Percentiles rank a stretch among this genome's conserved stretches.
These are phyloP conservation scores for Candida sanyiensis DNA, from an alignment of 805 yeast genomes.

Conservation along the genomic window DNA sequence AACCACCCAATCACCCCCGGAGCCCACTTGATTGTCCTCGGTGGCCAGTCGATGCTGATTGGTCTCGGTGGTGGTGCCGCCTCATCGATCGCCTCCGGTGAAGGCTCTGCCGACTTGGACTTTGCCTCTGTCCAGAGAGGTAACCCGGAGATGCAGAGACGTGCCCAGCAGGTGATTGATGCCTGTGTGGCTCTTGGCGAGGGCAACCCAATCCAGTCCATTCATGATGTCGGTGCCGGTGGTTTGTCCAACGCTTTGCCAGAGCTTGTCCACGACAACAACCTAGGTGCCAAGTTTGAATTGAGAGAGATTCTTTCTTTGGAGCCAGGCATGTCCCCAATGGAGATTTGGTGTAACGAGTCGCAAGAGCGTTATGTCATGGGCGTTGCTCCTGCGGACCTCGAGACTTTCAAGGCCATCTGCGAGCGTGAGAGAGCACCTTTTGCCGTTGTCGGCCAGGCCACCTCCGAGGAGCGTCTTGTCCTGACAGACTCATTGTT, in stretches of 20 bases:
- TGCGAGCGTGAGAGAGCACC: conserved; percentile 97
- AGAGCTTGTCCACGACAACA: conserved; percentile 95
- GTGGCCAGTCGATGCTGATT: conserved; percentile 96
- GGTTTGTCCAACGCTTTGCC: conserved; percentile 97
- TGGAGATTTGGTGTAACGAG: conserved; percentile 99
- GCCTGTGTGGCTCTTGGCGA: conserved; percentile 81
- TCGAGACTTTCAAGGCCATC: conserved; percentile 64
- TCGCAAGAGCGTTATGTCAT: conserved; percentile 97
- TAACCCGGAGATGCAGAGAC: conserved; percentile 98
- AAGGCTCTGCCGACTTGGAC: conserved; percentile 92
- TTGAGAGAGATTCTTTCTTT: conserved; percentile 82
- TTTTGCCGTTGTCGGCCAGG: conserved; percentile 91
- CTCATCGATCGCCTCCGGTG: conserved; percentile 93
- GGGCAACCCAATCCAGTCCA: conserved; percentile 80
- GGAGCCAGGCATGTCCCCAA: conserved; percentile 98
- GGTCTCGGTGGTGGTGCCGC: conserved; percentile 99
- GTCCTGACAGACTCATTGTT: conserved; percentile 74
- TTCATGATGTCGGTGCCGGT: conserved; percentile 99
- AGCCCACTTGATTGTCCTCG: conserved; percentile 83
- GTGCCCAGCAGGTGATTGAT: conserved; percentile 97
- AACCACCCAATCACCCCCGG: conserved; percentile 88
- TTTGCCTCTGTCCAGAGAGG: conserved; percentile 99
- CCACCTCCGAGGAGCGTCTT: conserved; percentile 81
- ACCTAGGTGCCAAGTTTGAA: conserved; percentile 89
- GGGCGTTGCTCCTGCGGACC: conserved; percentile 79